phyloP scores from a whole-genome alignment of 768 basidiomycete species.

The Pleurotus tuoliensis region DNA sequence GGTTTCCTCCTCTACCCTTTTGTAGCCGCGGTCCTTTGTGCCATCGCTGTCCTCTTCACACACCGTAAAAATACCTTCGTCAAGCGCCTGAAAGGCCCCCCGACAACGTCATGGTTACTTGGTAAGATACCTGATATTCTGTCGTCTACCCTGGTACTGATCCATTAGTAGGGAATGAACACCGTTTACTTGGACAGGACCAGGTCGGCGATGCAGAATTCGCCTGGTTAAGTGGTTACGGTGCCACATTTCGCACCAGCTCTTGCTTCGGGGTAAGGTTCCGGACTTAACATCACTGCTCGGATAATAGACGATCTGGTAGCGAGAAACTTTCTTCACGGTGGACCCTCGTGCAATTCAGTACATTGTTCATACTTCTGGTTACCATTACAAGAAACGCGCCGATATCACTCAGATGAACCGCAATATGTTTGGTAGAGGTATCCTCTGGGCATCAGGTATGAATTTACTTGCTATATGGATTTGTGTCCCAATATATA shows the following conservation, averaged over 20 bases:
- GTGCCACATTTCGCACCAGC: conserved; percentile 17
- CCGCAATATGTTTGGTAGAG: conserved; percentile 20
- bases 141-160: not conserved
- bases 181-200: conserved; percentile 14
- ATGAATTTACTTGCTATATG: not conserved
- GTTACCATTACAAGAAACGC: conserved; percentile 24
- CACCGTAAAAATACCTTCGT: not conserved
- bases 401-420: conserved; percentile 14
- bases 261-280: conserved; percentile 3
- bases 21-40: not conserved
- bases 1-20: not conserved
- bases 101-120: not conserved
- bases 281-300: not conserved
- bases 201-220: conserved; percentile 27
- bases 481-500: not conserved
- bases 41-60: not conserved
- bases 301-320: not conserved
- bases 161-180: conserved; percentile 18
- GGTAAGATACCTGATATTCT: not conserved
- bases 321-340: conserved; percentile 26
- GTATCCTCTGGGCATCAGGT: conserved; percentile 27
- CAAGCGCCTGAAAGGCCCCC: not conserved
- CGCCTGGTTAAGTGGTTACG: conserved; percentile 22
- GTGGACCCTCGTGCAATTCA: conserved; percentile 29
- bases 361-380: conserved; percentile 26